Base-by-base conservation (phyloP, 1,139 yeast genomes). In the Suhomyces ambrosiae region DNA sequence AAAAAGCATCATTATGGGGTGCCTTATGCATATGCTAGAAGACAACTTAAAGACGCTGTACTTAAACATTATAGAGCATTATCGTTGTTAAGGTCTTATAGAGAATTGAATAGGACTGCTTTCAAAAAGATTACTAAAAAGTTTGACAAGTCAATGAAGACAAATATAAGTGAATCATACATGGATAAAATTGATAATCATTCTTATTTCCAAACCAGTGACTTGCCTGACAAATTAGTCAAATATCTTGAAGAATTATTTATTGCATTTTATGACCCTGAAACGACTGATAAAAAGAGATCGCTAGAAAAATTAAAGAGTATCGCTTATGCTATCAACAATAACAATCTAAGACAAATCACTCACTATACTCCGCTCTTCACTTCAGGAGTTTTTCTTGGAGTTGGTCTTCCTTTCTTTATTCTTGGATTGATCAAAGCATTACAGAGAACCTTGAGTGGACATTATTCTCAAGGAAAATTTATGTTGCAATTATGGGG, bases 51-150 rank as follows among this genome's bases (percentile, higher is more conserved):
- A 49, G 74, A 75, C 24, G 97, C 97, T 0, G 61, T 87, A 10
- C 67, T 82, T 40, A 97, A 90, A 53, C 83, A 78, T 49, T 92
- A 90, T 59, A 72, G 95, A 38, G 80, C 86, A 7, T 65, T 92
- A 43, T 89, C 90, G 46, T 69, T 92, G 31, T 68, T 92, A 38
- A 80, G 82, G 49, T 85, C 94, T 1, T 92, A 81, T 57, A 74
- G 87, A 46, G 72, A 82, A 30, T 62, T 90, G 49, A 92, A 92
- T 60, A 73, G 89, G 24, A 89, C 96, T 0, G 98, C 95, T 0
- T 80, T 90, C 52, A 75, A 96, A 40, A 92, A 92, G 53, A 82
- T 92, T 54, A 73, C 89, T 38, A 92, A 92, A 55, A 92, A 92
- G 60, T 89, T 79, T 56, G 98, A 92, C 62, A 92, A 92, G 53